A percentile compares a stretch with the other conserved stretches of the same genome.
These are phyloP conservation scores for Fonsecaea pugnacius DNA, from an alignment of 2,329 filamentous ascomycete species.

Conservation along the genomic window DNA sequence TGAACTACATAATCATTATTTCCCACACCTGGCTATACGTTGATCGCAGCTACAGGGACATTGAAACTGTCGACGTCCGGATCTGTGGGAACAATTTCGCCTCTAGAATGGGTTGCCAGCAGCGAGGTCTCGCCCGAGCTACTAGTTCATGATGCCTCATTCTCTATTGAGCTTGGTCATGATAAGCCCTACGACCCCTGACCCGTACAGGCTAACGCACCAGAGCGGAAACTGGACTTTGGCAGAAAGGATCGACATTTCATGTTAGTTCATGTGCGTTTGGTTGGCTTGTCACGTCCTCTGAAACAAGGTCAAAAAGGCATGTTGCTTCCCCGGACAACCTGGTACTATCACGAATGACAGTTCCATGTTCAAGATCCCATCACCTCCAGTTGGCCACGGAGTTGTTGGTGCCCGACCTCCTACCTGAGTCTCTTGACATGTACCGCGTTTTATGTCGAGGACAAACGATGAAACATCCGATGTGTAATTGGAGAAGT, in stretches of 20 bases:
- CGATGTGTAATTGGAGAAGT: background rate
- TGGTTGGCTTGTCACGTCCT: background rate
- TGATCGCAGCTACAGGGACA: background rate
- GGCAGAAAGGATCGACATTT: background rate
- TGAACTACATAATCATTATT: background rate
- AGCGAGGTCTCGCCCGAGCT: background rate
- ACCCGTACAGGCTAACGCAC: background rate
- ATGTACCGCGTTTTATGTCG: background rate
- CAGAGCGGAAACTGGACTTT: background rate
- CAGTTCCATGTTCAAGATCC: background rate
- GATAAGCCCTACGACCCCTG: background rate
- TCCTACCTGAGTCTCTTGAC: background rate
- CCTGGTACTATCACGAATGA: background rate
- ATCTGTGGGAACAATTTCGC: background rate
- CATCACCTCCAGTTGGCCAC: background rate
- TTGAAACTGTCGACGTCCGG: background rate
- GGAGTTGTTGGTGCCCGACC: background rate
- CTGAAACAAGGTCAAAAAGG: slow-evolving; percentile 4
- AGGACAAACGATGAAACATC: background rate
- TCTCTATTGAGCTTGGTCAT: background rate
- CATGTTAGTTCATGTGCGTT: background rate
- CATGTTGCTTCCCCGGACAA: background rate
- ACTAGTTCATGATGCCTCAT: background rate
- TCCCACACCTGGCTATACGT: background rate
- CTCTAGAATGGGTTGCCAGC: background rate